Base-by-base conservation (phyloP, 768 basidiomycete species). In the Boletellus sp. region DNA sequence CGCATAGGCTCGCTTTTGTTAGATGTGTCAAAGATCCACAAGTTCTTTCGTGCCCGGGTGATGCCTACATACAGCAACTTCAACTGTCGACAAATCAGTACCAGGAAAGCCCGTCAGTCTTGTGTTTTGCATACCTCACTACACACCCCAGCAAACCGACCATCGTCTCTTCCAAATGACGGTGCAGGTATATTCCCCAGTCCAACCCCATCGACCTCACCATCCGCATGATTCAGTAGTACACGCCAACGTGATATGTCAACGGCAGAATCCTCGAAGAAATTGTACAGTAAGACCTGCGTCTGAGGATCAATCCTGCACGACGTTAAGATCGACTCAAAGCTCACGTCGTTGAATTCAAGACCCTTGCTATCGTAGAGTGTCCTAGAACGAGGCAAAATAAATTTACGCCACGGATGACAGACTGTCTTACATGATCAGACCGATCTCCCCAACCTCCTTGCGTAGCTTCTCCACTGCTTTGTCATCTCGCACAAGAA, bases 251-350 rank as follows among this genome's bases (percentile, higher is more conserved):
- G 80, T 0, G 77, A 64, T 1, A 63, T 48, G 35, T 75, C 75
- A 3, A 78, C 65, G 0, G 60, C 55, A 0, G 87, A 89, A 55
- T 85, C 83, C 22, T 79, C 74, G 56, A 89, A 90, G 65, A 88
- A 88, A 54, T 90, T 81, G 57, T 83, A 88, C 12, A 90, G 57
- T 4, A 90, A 71, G 5, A 90, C 85, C 85, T 87, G 49, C 0
- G 42, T 37, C 15, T 10, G 17, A 23, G 3, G 13, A 35, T 54
- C 24, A 55, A 42, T 50, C 47, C 1, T 32, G 3, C 28, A 24
- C 5, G 8, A 3, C 6, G 4, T 33, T 10, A 4, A 1, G 5
- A 16, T 45, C 28, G 6, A 5, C 4, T 4, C 7, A 6, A 31
- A 6, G 7, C 59, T 50, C 40, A 56, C 58, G 12, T 63, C 59